These are phyloP conservation scores for Nicotiana otophora DNA, from an alignment of 257 asterid species.

Conservation along the genomic window DNA sequence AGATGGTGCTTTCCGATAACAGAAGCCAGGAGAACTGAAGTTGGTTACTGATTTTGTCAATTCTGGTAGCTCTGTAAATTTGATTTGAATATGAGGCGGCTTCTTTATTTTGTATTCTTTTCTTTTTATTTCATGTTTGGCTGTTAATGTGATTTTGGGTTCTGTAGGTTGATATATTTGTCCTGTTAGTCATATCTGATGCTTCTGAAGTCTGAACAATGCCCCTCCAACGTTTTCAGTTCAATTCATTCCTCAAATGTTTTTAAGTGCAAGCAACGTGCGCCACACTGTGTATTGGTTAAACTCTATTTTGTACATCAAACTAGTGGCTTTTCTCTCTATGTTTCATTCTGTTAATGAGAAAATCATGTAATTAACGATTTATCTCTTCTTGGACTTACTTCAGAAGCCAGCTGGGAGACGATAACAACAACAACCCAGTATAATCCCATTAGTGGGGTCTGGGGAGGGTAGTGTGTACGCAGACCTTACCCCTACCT, in stretches of 20 bases:
- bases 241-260: not conserved
- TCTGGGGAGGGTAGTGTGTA: too few relatives aligned
- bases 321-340: too few relatives aligned
- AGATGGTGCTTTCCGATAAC: conserved; percentile 19
- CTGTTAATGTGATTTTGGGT: conserved; percentile 1
- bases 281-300: not conserved
- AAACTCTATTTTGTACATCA: not conserved
- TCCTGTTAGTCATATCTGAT: not conserved
- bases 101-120: not conserved
- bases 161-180: conserved; percentile 1
- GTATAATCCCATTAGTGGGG: too few relatives aligned
- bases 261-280: not conserved
- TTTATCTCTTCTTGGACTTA: not conserved
- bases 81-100: conserved; percentile 2
- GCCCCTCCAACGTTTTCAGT: not conserved
- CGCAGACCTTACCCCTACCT: too few relatives aligned
- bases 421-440: too few relatives aligned
- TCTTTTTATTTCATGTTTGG: conserved; percentile 1
- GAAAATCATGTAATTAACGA: too few relatives aligned
- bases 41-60: not conserved
- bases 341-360: too few relatives aligned
- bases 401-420: not conserved
- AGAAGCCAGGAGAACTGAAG: conserved; percentile 14
- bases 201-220: conserved; percentile 1
- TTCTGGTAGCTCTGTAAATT: conserved; percentile 9